Base-by-base conservation (phyloP, 2,329 filamentous ascomycete genomes). In the Niveomyces coronatus region DNA sequence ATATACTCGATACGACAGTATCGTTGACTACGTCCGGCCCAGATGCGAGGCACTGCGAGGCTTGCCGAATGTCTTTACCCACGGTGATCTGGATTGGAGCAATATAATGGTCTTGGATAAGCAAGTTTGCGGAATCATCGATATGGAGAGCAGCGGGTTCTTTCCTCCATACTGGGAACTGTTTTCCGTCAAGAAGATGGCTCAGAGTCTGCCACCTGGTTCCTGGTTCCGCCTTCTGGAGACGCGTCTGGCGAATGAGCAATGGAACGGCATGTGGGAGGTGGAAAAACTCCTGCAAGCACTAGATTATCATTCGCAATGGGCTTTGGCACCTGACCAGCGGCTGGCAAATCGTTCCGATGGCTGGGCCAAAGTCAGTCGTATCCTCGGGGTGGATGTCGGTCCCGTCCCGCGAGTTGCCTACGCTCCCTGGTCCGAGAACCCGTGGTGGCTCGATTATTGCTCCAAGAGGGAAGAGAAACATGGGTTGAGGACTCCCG, bases 151-250 rank as follows among this genome's bases (percentile, higher is more conserved):
- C 27, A 20, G 38, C 20, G 38, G 38, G 11, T 40, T 30, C 20
- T 31, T 40, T 13, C 27, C 38, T 19, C 38, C 38, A n/a, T 35
- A 40, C 22, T 35, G 32, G 32, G 38, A 35, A 20, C 31, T 19
- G 32, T 3, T 35, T 15, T 31, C 26, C n/a, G 38, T 27, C 14
- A 35, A n/a, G 28, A 31, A 15, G 26, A 26, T 40, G 24, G 26
- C 37, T 4, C 24, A 24, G 10, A 18, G 31, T 11, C 26, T 15
- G 6, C 32, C 26, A 4, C 13, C 13, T 4, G 38, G 32, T 15
- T 26, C 37, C 16, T 35, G 38, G 38, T 35, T 40, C 26, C 27
- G 26, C 15, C 38, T 40, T 14, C 32, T 40, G 16, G 32, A 40
- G 32, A 27, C 16, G 31, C 38, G 38, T 17, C 11, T 40, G 32